Evolutionary conservation across 306 rosid species (phyloP).

Genomic region (Morella rubra): DNA sequence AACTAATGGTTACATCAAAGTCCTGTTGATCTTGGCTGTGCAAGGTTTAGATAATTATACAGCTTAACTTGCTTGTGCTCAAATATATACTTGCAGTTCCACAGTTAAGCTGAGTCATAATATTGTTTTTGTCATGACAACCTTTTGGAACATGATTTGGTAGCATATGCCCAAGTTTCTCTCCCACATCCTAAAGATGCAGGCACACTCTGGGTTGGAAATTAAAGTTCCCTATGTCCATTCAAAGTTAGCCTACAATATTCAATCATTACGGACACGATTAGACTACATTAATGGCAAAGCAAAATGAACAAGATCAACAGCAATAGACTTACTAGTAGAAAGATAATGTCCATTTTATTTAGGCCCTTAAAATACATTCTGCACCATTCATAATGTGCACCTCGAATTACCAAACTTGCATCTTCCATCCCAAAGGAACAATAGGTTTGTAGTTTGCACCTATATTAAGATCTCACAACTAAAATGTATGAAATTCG

Average conservation of each 20-base stretch:
- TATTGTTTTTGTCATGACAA: background rate
- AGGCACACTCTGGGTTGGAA: background rate
- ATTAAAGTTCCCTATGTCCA: background rate
- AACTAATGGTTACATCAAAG: background rate
- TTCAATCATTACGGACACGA: background rate
- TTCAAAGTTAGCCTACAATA: background rate
- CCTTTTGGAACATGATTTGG: background rate
- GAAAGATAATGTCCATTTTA: no score
- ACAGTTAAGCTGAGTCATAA: background rate
- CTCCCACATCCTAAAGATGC: background rate
- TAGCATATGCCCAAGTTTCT: background rate
- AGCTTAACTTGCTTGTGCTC: background rate
- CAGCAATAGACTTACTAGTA: background rate
- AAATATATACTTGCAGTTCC: background rate
- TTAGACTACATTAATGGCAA: background rate
- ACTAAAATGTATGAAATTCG: no score
- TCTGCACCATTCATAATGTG: no score
- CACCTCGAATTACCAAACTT: no score
- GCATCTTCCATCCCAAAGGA: no score
- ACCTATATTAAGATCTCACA: no score
- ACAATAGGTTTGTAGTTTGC: no score
- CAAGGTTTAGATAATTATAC: conserved; percentile 6
- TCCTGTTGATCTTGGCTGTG: background rate
- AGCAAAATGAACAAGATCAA: background rate
- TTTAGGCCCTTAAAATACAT: no score